Evolutionary conservation across 257 asterid genomes (phyloP).

Genomic region (Nicotiana undulata): DNA sequence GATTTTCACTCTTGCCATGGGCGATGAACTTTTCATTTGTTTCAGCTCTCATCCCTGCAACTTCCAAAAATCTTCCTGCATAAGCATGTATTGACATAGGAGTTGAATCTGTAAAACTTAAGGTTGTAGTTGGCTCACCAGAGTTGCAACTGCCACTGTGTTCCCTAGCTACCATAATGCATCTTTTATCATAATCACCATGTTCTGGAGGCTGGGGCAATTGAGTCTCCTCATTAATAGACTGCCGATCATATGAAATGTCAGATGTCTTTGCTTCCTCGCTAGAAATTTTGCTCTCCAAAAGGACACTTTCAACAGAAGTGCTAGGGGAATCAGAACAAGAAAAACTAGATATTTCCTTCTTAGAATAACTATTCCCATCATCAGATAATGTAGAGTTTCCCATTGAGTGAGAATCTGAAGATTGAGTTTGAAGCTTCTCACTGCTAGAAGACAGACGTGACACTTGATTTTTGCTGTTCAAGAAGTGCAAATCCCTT

Average conservation of each 20-base stretch:
- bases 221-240: constrained; percentile 4
- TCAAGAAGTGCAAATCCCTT: constrained; percentile 27
- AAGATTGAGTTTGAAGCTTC: constrained; percentile 31
- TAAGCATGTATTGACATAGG: constrained; percentile 20
- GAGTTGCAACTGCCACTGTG: constrained; percentile 20
- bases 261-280: constrained; percentile 18
- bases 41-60: constrained; percentile 13
- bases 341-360: constrained; percentile 27
- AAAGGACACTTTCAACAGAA: constrained; percentile 21
- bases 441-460: constrained; percentile 31
- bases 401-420: constrained; percentile 58
- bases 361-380: constrained; percentile 25
- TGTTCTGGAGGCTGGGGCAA: constrained; percentile 16
- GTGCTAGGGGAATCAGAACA: constrained; percentile 27
- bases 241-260: not conserved
- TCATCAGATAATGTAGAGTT: constrained; percentile 49
- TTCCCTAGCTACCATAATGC: constrained; percentile 15
- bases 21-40: constrained; percentile 17
- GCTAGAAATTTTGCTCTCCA: constrained; percentile 18
- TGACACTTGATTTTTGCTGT: constrained; percentile 20
- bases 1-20: constrained; percentile 4
- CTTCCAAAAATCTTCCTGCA: constrained; percentile 25
- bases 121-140: constrained; percentile 30
- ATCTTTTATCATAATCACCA: constrained; percentile 5
- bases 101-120: constrained; percentile 26